Conservation (phyloP, 257 asterid genomes). For the Anisodus acutangulus region DNA sequence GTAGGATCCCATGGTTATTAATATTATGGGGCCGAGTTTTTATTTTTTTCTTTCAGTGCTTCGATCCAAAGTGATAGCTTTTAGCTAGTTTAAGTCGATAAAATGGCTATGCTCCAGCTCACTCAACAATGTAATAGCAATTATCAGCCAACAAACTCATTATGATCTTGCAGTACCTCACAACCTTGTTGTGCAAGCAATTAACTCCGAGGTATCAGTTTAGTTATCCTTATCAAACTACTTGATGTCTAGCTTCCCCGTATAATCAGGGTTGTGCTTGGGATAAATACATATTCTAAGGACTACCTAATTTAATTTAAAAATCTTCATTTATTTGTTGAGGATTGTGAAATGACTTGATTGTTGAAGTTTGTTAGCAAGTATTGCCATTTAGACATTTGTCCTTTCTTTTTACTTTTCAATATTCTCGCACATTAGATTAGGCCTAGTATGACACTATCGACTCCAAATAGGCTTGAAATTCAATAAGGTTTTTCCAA, state of each 20-base stretch:
- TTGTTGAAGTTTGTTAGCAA: background rate
- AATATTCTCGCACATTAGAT: too few relatives aligned
- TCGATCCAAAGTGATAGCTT: background rate
- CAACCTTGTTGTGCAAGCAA: slow-evolving; percentile 31
- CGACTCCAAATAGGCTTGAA: too few relatives aligned
- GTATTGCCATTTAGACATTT: background rate
- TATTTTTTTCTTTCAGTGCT: background rate
- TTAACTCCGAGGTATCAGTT: slow-evolving; percentile 22
- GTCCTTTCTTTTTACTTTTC: too few relatives aligned
- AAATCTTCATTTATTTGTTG: background rate
- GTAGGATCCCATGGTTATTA: too few relatives aligned
- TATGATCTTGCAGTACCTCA: background rate
- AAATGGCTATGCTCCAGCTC: too few relatives aligned
- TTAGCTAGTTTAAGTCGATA: too few relatives aligned
- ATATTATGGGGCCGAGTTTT: too few relatives aligned
- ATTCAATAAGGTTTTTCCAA: too few relatives aligned
- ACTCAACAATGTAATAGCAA: too few relatives aligned
- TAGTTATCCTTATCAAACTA: slow-evolving; percentile 19
- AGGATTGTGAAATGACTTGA: background rate
- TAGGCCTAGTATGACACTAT: too few relatives aligned
- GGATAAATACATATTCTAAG: too few relatives aligned
- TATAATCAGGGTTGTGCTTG: background rate
- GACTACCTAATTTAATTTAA: background rate
- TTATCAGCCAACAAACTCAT: too few relatives aligned
- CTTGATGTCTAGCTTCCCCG: background rate